Evolutionary conservation across 2,329 filamentous ascomycete genomes (phyloP).

Genomic region (Monilinia laxa): DNA sequence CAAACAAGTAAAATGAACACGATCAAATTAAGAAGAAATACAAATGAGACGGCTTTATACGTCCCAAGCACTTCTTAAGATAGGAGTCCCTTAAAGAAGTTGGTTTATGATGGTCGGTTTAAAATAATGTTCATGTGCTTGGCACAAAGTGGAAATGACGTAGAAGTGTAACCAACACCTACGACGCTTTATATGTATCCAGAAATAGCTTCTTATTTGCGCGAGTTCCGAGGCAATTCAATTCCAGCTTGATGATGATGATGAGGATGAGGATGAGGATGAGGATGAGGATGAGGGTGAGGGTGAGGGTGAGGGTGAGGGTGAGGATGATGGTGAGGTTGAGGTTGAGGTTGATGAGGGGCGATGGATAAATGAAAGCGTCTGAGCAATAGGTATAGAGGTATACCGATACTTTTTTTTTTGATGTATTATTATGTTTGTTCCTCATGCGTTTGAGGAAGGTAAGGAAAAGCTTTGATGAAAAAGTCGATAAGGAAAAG

Average conservation of each 20-base stretch:
- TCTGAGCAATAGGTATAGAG: too few species aligned
- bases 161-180: constrained; percentile 6
- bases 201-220: not conserved
- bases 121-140: not conserved
- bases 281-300: too few species aligned
- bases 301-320: too few species aligned
- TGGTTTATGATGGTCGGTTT: not conserved
- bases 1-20: not conserved
- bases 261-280: too few species aligned
- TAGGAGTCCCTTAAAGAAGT: not conserved
- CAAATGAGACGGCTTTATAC: not conserved
- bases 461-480: not conserved
- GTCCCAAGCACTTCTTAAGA: not conserved
- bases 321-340: not conserved
- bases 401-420: too few species aligned
- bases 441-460: not conserved
- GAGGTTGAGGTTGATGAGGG: not conserved
- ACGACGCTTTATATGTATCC: not conserved
- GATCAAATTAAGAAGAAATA: not conserved
- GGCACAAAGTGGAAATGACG: constrained; percentile 12
- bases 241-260: too few species aligned
- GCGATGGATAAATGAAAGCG: not conserved
- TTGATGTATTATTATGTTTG: not conserved
- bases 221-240: too few species aligned
- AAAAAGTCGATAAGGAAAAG: constrained; percentile 13